Percentiles rank a stretch among this genome's conserved stretches.
Evolutionary conservation across 2,329 filamentous ascomycete species (phyloP).

Genomic region (Colletotrichum karsti): DNA sequence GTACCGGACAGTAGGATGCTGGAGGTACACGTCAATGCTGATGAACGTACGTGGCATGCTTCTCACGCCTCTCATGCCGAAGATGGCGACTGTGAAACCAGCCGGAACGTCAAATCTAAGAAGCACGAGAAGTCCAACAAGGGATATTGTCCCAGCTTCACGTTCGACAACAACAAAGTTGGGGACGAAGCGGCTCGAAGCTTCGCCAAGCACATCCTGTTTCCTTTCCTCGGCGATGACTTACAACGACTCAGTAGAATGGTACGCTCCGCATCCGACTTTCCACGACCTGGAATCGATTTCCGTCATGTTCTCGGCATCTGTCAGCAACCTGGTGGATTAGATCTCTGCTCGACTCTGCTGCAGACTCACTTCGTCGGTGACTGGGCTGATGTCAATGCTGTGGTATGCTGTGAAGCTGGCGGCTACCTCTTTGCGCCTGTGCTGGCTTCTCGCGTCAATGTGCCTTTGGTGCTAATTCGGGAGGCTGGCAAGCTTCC

Average conservation of each 20-base stretch:
- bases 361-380: slow-evolving; percentile 53
- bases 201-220: slow-evolving; percentile 52
- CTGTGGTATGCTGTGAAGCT: slow-evolving; percentile 61
- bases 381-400: slow-evolving; percentile 55
- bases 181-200: slow-evolving; percentile 46
- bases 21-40: slow-evolving; percentile 59
- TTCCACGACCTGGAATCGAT: slow-evolving; percentile 57
- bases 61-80: slow-evolving; percentile 36
- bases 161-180: slow-evolving; percentile 59
- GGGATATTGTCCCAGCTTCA: slow-evolving; percentile 49
- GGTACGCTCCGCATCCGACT: slow-evolving; percentile 57
- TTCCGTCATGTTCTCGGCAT: slow-evolving; percentile 69
- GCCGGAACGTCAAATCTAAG: background rate
- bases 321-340: slow-evolving; percentile 56
- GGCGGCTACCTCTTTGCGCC: slow-evolving; percentile 66
- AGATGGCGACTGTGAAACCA: slow-evolving; percentile 6
- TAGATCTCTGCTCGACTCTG: slow-evolving; percentile 59
- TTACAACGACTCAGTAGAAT: slow-evolving; percentile 56
- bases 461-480: slow-evolving; percentile 56
- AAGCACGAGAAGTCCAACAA: background rate
- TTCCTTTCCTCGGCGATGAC: slow-evolving; percentile 56
- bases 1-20: slow-evolving; percentile 61
- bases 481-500: slow-evolving; percentile 68
- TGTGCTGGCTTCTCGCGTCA: slow-evolving; percentile 49
- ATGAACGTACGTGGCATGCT: slow-evolving; percentile 41